Evolutionary conservation across 495 filamentous ascomycete genomes (phyloP).

Genomic region (Neurospora intermedia): DNA sequence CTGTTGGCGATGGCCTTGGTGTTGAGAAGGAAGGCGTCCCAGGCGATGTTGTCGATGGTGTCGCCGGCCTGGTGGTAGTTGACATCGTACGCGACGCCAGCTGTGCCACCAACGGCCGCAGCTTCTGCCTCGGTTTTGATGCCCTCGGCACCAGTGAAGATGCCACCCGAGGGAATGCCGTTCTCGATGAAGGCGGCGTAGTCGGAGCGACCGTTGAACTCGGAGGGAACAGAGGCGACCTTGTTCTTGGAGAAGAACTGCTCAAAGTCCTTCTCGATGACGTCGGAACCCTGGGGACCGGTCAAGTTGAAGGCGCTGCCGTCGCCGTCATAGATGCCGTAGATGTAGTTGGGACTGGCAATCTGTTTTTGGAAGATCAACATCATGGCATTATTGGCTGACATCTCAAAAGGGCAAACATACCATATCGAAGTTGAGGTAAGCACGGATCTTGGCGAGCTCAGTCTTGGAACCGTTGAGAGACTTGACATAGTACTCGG

Average conservation of each 20-base stretch:
- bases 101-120: constrained; percentile 47
- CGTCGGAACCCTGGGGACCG: constrained; percentile 52
- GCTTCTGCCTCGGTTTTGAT: constrained; percentile 52
- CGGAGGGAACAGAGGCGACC: constrained; percentile 36
- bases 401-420: background rate
- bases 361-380: constrained; percentile 22
- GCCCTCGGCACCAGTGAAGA: constrained; percentile 60
- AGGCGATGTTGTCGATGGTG: constrained; percentile 46
- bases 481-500: constrained; percentile 43
- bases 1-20: constrained; percentile 51
- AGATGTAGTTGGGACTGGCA: constrained; percentile 58
- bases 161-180: constrained; percentile 53
- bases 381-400: background rate
- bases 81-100: constrained; percentile 46
- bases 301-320: constrained; percentile 49
- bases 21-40: constrained; percentile 50
- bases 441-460: constrained; percentile 48
- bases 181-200: constrained; percentile 56
- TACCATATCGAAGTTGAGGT: constrained; percentile 69
- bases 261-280: constrained; percentile 54
- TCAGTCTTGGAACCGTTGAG: constrained; percentile 28
- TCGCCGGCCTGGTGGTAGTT: constrained; percentile 56
- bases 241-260: constrained; percentile 42
- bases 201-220: constrained; percentile 56
- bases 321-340: constrained; percentile 63